Conservation (phyloP, 202 grass and related monocot genomes). For the Dendrocalamus latiflorus region DNA sequence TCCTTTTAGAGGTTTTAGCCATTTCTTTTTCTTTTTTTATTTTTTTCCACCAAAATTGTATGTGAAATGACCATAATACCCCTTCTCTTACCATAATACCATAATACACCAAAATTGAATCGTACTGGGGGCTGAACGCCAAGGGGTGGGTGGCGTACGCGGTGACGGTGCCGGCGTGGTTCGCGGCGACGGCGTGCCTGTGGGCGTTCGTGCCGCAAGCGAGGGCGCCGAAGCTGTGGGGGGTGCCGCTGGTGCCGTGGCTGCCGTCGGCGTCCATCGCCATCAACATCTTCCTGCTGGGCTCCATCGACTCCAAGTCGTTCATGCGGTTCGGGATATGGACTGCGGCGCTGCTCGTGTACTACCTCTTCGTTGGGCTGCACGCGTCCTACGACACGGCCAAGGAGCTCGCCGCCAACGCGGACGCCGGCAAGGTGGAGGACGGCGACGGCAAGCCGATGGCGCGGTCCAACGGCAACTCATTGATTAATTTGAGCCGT, state of each 20-base stretch:
- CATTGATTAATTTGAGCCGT: background rate
- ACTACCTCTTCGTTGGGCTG: constrained; percentile 67
- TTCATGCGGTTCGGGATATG: constrained; percentile 57
- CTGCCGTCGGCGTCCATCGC: constrained; percentile 56
- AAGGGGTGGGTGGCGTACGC: constrained; percentile 48
- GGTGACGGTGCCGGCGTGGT: constrained; percentile 41
- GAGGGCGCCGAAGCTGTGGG: constrained; percentile 37
- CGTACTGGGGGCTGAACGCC: constrained; percentile 35
- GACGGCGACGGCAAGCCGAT: constrained; percentile 9
- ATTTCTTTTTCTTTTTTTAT: no score
- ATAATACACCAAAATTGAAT: no score
- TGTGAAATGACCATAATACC: no score
- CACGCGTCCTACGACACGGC: constrained; percentile 72
- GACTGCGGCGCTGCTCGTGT: constrained; percentile 45
- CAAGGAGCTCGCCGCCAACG: constrained; percentile 18
- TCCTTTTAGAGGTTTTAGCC: no score
- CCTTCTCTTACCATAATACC: no score
- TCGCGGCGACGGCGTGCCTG: constrained; percentile 37
- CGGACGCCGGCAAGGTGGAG: constrained; percentile 19
- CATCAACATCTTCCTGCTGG: constrained; percentile 71
- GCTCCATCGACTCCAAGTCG: constrained; percentile 55
- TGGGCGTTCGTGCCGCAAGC: constrained; percentile 43
- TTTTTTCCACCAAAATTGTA: no score
- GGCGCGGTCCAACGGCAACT: background rate
- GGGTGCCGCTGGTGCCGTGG: constrained; percentile 75